Evolutionary conservation across 352 stramenopile genomes (phyloP).

Genomic region (Phytophthora syringae): DNA sequence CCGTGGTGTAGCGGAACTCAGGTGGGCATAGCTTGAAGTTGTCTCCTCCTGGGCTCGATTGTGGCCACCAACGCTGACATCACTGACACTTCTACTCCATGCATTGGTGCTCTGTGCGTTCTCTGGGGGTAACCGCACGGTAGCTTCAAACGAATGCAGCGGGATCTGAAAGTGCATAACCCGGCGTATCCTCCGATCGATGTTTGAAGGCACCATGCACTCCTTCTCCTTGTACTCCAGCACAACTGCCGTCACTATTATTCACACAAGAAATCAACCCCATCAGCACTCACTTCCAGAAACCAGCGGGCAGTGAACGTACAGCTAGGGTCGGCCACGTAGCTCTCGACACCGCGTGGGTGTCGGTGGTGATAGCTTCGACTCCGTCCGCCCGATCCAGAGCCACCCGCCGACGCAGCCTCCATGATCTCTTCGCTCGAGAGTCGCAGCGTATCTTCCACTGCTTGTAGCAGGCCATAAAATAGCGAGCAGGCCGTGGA

Average conservation of each 20-base stretch:
- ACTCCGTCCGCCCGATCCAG: conserved; percentile 22
- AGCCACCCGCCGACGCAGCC: conserved; percentile 31
- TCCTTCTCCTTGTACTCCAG: conserved; percentile 90
- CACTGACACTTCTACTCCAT: conserved; percentile 26
- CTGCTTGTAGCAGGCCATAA: conserved; percentile 68
- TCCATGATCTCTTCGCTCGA: conserved; percentile 48
- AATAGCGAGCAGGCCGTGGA: conserved; percentile 74
- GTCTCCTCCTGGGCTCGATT: conserved; percentile 40
- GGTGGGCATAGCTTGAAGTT: conserved; percentile 44
- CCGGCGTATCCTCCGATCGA: conserved; percentile 87
- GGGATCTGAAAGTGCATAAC: conserved; percentile 91
- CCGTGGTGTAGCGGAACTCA: conserved; percentile 68
- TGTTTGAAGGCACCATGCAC: conserved; percentile 78
- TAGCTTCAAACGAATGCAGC: conserved; percentile 85
- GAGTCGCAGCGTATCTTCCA: conserved; percentile 71
- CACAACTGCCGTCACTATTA: conserved; percentile 80
- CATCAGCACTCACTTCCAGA: conserved; percentile 34
- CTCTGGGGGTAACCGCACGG: conserved; percentile 71
- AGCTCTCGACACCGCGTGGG: conserved; percentile 48
- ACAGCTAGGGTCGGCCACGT: conserved; percentile 73
- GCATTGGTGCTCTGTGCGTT: conserved; percentile 16
- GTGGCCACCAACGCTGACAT: conserved; percentile 21
- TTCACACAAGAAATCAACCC: conserved; percentile 41
- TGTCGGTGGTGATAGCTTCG: conserved; percentile 42
- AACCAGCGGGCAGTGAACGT: conserved; percentile 29